Base-by-base conservation (phyloP, 2,329 filamentous ascomycete species). In the Ophiostoma triangulosporum region DNA sequence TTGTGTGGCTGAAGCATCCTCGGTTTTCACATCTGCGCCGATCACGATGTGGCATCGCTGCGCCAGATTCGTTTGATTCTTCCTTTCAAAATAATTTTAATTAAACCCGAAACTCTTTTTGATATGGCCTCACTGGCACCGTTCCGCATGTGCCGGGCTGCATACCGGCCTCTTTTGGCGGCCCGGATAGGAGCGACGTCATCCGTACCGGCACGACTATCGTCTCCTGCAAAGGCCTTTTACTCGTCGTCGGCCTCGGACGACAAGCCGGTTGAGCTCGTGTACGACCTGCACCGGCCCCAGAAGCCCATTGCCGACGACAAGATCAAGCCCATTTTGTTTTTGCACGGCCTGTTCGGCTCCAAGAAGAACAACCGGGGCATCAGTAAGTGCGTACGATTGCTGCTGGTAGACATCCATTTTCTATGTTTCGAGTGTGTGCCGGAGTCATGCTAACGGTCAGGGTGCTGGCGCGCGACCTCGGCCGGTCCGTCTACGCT, bases 321-420 rank as follows among this genome's bases (percentile, higher is more conserved):
- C 55, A 68, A 70, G 57, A 66, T 68, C 32, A 63, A 70, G 36
- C 86, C 90, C 2, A 88, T 97, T 58, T 69, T 97, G 57, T 86
- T 97, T 60, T 80, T 97, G 63, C 91, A 97, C 66, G 91, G 93
- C 1, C 74, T 97, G 11, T 96, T 97, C 64, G 91, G 91, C 20
- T 95, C 88, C 35, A 95, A 94, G 72, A 89, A 88, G 72, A 97
- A 97, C 66, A 95, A 96, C 66, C 76, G 90, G 66, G 87, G 78
- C 63, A 93, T 97, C 58, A 94, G 89, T 84, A 95, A 89, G 91
- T 95, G 73, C 66, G 84, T 70, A 49, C 45, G 20, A 6, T n/a
- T n/a, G n/a, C n/a, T n/a, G n/a, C n/a, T n/a, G n/a, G n/a, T n/a
- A n/a, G n/a, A n/a, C n/a, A n/a, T n/a, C n/a, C n/a, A n/a, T n/a